Evolutionary conservation across 1,284 basidiomycete species (phyloP).

Genomic region (Volvariella surrecta): DNA sequence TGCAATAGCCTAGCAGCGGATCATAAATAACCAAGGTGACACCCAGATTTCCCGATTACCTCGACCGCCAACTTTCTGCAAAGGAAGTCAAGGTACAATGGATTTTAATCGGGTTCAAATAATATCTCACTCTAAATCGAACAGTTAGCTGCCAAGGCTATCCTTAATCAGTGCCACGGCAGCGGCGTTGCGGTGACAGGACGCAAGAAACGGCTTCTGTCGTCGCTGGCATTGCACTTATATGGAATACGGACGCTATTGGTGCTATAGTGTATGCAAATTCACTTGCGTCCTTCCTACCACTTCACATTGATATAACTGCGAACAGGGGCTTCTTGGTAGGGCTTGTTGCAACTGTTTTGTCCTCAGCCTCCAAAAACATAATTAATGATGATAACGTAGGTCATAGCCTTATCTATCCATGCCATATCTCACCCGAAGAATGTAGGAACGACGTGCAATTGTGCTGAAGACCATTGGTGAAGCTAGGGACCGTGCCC

Average conservation of each 20-base stretch:
- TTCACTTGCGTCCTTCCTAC: no score
- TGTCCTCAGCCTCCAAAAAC: background rate
- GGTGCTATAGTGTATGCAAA: background rate
- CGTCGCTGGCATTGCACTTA: background rate
- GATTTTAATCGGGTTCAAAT: no score
- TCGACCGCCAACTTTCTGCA: background rate
- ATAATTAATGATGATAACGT: background rate
- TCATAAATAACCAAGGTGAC: background rate
- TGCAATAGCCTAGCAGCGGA: background rate
- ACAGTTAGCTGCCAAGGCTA: background rate
- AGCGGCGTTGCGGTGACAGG: background rate
- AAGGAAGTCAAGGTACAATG: conserved; percentile 1
- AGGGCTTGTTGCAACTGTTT: background rate
- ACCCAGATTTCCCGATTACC: background rate
- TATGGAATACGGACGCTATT: background rate
- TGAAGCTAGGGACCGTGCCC: background rate
- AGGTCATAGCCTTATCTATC: background rate
- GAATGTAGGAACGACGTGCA: background rate
- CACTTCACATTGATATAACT: no score
- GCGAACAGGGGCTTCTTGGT: background rate
- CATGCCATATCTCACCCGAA: background rate
- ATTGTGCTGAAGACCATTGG: background rate
- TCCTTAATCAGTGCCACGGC: background rate
- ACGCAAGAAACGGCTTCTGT: background rate
- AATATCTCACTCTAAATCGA: background rate